Evolutionary conservation across 768 basidiomycete species (phyloP), one percentile per base, ranked within the genome.

Genomic region (Pisolithus marmoratus): DNA sequence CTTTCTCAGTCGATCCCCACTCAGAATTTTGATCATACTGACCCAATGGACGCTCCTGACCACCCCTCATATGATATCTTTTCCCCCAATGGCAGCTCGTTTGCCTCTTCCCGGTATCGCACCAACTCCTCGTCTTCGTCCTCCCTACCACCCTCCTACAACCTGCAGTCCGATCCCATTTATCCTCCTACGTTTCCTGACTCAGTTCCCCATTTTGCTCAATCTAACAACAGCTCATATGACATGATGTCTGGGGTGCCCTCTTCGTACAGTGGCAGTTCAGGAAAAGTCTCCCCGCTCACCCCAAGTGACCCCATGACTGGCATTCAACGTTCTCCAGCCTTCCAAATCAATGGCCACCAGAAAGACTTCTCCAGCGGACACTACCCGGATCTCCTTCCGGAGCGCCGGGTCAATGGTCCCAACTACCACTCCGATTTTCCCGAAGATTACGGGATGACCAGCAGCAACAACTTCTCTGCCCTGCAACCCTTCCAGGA

Each of bases 221-320:
- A 73, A 41, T 71, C 79, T 9, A 78, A 72, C 58, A 63, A 72
- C 50, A 74, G 74, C 63, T 74, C 82, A 11, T 88, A 85, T 68
- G 84, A 85, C 64, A 76, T 85, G 60, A 82, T 84, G 64, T 72
- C 72, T 65, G 79, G 78, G 56, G 70, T 84, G 20, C 73, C 82
- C 22, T 83, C 83, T 3, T 84, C 82, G 15, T 81, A 83, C 70
- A 68, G 64, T 12, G 58, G 64, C 42, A 77, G 75, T 71, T 83
- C 81, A 53, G 86, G 85, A 55, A 89, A 87, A 67, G 84, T 83
- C 46, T 88, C 88, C 19, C 85, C 88, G 0, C 73, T 87, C 41
- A 85, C 85, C 12, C 85, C 86, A 31, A 83, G 68, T 59, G 87
- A 88, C 65, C 72, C 81, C 40, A 78, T 82, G 54, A 69, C 72